Conservation (phyloP, 352 stramenopile genomes). For the Phytophthora meadii region DNA sequence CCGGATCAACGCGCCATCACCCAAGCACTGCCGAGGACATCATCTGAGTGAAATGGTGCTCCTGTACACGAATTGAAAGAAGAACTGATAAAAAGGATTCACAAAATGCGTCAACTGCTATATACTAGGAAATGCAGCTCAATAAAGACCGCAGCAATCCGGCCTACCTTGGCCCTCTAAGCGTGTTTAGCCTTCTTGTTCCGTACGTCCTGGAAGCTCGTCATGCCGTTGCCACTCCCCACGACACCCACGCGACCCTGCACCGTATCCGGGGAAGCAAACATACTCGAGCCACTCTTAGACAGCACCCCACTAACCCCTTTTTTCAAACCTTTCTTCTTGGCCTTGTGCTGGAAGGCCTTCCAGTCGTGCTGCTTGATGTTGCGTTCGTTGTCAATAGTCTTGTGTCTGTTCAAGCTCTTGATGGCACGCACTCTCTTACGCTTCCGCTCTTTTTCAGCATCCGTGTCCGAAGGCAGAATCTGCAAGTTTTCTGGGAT, state of each 20-base stretch:
- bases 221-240: slow-evolving; percentile 90
- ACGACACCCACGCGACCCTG: slow-evolving; percentile 88
- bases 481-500: slow-evolving; percentile 90
- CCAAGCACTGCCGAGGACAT: slow-evolving; percentile 29
- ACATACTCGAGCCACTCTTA: slow-evolving; percentile 89
- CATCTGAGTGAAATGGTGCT: slow-evolving; percentile 13
- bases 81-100: slow-evolving; percentile 19
- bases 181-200: slow-evolving; percentile 74
- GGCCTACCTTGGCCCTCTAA: slow-evolving; percentile 36
- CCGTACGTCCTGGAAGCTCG: slow-evolving; percentile 67
- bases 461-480: slow-evolving; percentile 83
- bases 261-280: slow-evolving; percentile 86
- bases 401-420: slow-evolving; percentile 88
- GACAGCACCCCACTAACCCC: slow-evolving; percentile 77
- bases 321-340: slow-evolving; percentile 78
- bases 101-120: slow-evolving; percentile 36
- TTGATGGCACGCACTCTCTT: slow-evolving; percentile 87
- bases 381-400: slow-evolving; percentile 85
- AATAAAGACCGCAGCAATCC: slow-evolving; percentile 19
- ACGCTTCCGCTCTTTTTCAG: slow-evolving; percentile 87
- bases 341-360: slow-evolving; percentile 83
- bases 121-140: slow-evolving; percentile 28
- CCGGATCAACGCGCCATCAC: slow-evolving; percentile 22
- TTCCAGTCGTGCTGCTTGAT: slow-evolving; percentile 89
- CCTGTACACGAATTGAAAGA: slow-evolving; percentile 19